Evolutionary conservation across 225 moss, liverwort and hornwort species (phyloP), one percentile per base, ranked within the genome.

Genomic region (Polytrichum commune): DNA sequence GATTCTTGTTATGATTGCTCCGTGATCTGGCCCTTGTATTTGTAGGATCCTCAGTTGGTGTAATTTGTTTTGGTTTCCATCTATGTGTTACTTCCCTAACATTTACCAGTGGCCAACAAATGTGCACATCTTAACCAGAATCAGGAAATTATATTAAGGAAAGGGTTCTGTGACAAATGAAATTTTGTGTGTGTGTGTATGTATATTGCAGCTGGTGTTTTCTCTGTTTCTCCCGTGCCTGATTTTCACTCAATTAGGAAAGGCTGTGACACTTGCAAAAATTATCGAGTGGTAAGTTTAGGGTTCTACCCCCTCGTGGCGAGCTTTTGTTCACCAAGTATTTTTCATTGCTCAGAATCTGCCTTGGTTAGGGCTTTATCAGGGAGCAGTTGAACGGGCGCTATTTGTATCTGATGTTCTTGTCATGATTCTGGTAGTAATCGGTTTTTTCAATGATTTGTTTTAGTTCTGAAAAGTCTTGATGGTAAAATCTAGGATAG

Each of bases 221-320:
- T 88, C 89, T 76, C 78, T 98, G 62, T 98, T 98, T 58, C 90
- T 98, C 29, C 98, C 98, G 57, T 93, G 95, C 73, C 77, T 98
- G 23, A 95, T 98, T 72, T 89, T 98, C 74, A 91, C 98, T 60
- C 95, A 98, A 78, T 82, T 98, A 79, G 98, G 98, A 55, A 79
- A 79, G 61, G 89, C 89, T 62, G 87, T 95, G 32, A 93, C 95
- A 29, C 26, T 95, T 63, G 93, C 90, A 80, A 98, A 98, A 78
- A 84, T 95, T 28, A 24, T 93, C 0, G 77, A 91, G 72, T 98
- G 98, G 98, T 98, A 78, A 81, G 90, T 68, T 71, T 13, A 35
- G 27, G 46, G 46, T 16, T 16, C 2, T 46, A 46, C 16, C 16
- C 13, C 10, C 10, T 46, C 46, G 16, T 46, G 46, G 46, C 46